Evolutionary conservation across 352 stramenopile species (phyloP).

Genomic region (Thalassiosira hispida): DNA sequence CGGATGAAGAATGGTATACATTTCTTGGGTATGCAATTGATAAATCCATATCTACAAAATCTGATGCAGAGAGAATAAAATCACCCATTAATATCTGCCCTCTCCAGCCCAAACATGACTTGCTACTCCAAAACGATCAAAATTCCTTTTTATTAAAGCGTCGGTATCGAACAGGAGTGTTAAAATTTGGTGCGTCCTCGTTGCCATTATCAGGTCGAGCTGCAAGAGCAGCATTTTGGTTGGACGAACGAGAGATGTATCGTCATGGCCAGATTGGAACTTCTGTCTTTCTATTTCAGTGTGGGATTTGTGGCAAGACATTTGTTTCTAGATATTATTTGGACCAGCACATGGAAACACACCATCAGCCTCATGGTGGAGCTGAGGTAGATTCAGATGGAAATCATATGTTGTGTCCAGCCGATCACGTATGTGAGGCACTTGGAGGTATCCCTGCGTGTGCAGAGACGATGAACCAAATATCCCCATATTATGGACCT

Average conservation of each 20-base stretch:
- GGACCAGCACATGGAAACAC: conserved; percentile 30
- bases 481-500: conserved; percentile 33
- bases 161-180: conserved; percentile 14
- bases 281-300: conserved; percentile 33
- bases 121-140: conserved; percentile 19
- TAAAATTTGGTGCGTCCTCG: conserved; percentile 22
- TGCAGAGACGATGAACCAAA: conserved; percentile 24
- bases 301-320: conserved; percentile 35
- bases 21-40: conserved; percentile 39
- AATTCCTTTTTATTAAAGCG: conserved; percentile 30
- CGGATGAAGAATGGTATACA: conserved; percentile 31
- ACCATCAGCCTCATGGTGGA: conserved; percentile 6
- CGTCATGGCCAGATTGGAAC: background rate
- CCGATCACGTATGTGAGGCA: conserved; percentile 20
- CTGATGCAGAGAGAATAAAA: background rate
- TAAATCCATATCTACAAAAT: background rate
- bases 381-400: background rate
- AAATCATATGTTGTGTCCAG: conserved; percentile 10
- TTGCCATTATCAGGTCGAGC: conserved; percentile 18
- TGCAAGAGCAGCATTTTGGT: conserved; percentile 11
- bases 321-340: conserved; percentile 44
- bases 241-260: conserved; percentile 19
- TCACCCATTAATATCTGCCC: conserved; percentile 4
- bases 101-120: conserved; percentile 30
- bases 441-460: conserved; percentile 26